Conservation (phyloP, 2,329 filamentous ascomycete species). For the Colletotrichum spaethianum region DNA sequence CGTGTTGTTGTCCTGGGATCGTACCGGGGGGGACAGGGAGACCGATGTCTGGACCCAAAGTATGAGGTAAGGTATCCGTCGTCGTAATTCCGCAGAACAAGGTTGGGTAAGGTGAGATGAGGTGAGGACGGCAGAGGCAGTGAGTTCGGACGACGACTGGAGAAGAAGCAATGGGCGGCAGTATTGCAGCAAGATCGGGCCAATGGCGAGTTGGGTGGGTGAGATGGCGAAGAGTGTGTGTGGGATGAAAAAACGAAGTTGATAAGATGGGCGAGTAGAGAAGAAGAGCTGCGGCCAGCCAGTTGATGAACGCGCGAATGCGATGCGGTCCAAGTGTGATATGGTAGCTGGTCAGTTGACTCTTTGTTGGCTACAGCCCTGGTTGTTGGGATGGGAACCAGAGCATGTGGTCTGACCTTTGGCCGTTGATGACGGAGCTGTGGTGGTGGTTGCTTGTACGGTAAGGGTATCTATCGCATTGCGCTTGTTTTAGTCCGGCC, state of each 20-base stretch:
- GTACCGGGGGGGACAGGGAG: constrained; percentile 34
- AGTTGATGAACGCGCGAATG: constrained; percentile 17
- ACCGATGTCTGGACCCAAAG: constrained; percentile 37
- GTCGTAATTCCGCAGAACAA: constrained; percentile 16
- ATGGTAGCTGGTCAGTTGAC: constrained; percentile 34
- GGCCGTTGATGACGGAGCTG: constrained; percentile 36
- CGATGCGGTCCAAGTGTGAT: constrained; percentile 6
- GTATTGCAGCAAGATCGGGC: constrained; percentile 7
- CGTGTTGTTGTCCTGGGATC: constrained; percentile 33
- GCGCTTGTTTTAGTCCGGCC: constrained; percentile 6
- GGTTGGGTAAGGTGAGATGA: constrained; percentile 24
- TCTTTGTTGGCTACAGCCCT: constrained; percentile 35
- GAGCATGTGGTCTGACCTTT: constrained; percentile 40
- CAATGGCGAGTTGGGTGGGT: constrained; percentile 21
- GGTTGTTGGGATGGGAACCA: constrained; percentile 41
- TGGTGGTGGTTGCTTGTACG: constrained; percentile 18
- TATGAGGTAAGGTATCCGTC: constrained; percentile 36
- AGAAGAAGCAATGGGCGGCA: constrained; percentile 31
- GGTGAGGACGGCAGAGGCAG: constrained; percentile 3
- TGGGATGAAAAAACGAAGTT: constrained; percentile 29
- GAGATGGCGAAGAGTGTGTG: constrained; percentile 5
- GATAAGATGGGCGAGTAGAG: constrained; percentile 17
- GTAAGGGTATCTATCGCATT: not conserved
- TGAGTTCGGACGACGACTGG: constrained; percentile 32
- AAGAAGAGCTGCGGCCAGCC: constrained; percentile 24